Percentiles rank a stretch among this genome's conserved stretches.
These are phyloP conservation scores for Colletotrichum viniferum DNA, from an alignment of 2,329 filamentous ascomycete genomes.

Conservation along the genomic window DNA sequence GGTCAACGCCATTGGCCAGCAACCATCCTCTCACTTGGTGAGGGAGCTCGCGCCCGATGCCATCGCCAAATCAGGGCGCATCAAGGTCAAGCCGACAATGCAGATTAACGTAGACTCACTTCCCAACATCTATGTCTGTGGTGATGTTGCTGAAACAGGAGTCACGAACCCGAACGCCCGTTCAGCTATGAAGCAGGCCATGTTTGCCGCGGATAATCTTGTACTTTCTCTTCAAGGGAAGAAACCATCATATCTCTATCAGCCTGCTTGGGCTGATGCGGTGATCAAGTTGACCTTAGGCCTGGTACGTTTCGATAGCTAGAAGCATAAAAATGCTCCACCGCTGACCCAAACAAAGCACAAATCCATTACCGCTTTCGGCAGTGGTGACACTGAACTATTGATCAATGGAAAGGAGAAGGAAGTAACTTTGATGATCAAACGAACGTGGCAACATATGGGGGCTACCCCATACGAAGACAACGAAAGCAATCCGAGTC, in stretches of 20 bases:
- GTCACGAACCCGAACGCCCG: constrained; percentile 58
- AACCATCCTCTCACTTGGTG: constrained; percentile 57
- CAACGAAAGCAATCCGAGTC: constrained; percentile 2
- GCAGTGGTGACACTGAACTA: constrained; percentile 47
- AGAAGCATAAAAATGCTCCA: background rate
- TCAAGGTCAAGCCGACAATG: constrained; percentile 59
- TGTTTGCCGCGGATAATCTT: constrained; percentile 59
- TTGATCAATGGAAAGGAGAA: constrained; percentile 45
- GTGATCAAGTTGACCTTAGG: constrained; percentile 60
- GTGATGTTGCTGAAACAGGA: constrained; percentile 63
- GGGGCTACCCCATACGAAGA: constrained; percentile 51
- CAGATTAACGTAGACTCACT: constrained; percentile 55
- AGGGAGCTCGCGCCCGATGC: constrained; percentile 43
- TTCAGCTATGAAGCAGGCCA: constrained; percentile 57
- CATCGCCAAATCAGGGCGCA: constrained; percentile 51
- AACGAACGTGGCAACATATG: constrained; percentile 45
- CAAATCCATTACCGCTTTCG: constrained; percentile 47
- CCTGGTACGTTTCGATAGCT: constrained; percentile 40
- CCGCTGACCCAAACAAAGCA: constrained; percentile 35
- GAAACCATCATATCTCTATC: constrained; percentile 42
- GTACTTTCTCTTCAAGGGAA: constrained; percentile 47
- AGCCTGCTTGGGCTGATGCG: constrained; percentile 49
- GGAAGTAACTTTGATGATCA: constrained; percentile 48
- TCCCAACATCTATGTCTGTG: constrained; percentile 64
- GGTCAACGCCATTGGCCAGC: constrained; percentile 66